phyloP scores from a whole-genome alignment of 768 basidiomycete species.

The Lanmaoa rubissima region DNA sequence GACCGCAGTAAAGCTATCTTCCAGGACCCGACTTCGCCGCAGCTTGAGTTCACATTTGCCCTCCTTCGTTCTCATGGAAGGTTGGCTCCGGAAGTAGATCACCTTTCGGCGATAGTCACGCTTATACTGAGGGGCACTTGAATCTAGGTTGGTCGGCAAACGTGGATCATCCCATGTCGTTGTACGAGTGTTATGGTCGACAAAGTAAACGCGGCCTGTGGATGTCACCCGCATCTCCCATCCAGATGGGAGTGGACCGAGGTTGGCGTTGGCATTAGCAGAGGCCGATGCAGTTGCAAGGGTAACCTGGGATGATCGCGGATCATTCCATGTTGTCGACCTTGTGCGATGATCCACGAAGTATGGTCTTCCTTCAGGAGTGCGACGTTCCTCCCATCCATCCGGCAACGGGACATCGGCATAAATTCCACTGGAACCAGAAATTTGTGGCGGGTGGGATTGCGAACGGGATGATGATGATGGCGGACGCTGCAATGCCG shows the following conservation, averaged over 20 bases:
- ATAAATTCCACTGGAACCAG: constrained; percentile 36
- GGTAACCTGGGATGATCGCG: constrained; percentile 55
- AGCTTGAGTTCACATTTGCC: constrained; percentile 90
- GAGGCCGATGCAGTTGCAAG: constrained; percentile 42
- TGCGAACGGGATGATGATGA: constrained; percentile 15
- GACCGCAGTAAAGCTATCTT: constrained; percentile 82
- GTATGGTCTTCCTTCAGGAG: constrained; percentile 80
- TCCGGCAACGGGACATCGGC: constrained; percentile 73
- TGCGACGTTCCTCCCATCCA: constrained; percentile 91
- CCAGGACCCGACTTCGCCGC: constrained; percentile 74
- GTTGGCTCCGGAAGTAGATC: constrained; percentile 90
- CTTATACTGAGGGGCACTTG: constrained; percentile 93
- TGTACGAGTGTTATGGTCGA: constrained; percentile 87
- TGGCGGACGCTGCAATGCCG: constrained; percentile 16
- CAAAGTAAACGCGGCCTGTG: constrained; percentile 84
- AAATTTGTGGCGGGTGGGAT: constrained; percentile 26
- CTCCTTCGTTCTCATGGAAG: constrained; percentile 70
- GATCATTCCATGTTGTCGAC: constrained; percentile 91
- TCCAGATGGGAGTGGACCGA: constrained; percentile 84
- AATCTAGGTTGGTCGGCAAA: constrained; percentile 76
- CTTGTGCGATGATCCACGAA: constrained; percentile 77
- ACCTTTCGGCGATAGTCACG: constrained; percentile 90
- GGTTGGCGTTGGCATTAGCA: constrained; percentile 51
- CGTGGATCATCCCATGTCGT: constrained; percentile 95
- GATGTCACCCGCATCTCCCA: constrained; percentile 95